Conservation (phyloP, 805 yeast genomes). For the Metschnikowia matae region DNA sequence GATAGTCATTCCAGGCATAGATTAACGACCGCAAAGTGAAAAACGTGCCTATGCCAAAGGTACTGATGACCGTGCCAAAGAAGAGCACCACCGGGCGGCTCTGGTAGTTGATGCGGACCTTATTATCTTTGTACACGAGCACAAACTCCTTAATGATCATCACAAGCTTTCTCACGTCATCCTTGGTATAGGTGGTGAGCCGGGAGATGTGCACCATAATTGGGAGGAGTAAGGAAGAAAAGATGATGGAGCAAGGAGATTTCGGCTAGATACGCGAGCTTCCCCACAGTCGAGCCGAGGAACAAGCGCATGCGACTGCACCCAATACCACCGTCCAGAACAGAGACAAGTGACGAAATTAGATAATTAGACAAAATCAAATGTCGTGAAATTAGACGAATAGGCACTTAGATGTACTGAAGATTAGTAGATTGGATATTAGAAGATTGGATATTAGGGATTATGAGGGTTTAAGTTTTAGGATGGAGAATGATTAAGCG, state of each 20-base stretch:
- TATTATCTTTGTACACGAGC: constrained; percentile 31
- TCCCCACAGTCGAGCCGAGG: constrained; percentile 16
- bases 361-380: too few species aligned
- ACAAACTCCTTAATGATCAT: constrained; percentile 35
- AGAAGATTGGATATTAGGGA: too few species aligned
- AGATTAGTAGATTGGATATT: too few species aligned
- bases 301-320: background rate
- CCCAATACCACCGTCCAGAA: background rate
- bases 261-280: constrained; percentile 6
- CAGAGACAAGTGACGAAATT: too few species aligned
- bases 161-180: constrained; percentile 32
- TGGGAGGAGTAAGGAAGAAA: background rate
- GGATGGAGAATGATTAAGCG: too few species aligned
- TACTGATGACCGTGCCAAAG: constrained; percentile 36
- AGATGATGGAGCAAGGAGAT: background rate
- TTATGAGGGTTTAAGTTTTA: too few species aligned
- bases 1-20: constrained; percentile 28
- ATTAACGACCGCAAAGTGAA: constrained; percentile 29
- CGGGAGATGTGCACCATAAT: constrained; percentile 35
- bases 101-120: constrained; percentile 36
- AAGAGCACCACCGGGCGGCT: constrained; percentile 42
- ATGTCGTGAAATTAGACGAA: too few species aligned
- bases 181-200: constrained; percentile 27
- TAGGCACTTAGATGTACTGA: too few species aligned
- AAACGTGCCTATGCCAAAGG: constrained; percentile 38